Conservation (phyloP, 2,329 filamentous ascomycete species). For the Hypocrella siamensis region DNA sequence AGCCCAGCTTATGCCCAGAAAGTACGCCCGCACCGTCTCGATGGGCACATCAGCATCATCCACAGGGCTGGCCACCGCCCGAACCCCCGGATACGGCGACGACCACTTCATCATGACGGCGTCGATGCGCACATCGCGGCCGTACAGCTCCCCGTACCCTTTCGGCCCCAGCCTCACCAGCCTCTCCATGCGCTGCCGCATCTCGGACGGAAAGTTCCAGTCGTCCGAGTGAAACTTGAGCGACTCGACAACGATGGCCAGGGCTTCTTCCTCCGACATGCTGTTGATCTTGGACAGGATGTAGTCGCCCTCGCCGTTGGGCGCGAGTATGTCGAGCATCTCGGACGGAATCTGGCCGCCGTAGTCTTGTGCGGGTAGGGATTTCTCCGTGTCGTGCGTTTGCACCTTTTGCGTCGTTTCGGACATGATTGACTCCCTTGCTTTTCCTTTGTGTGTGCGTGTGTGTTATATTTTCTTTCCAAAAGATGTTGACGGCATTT, state of each 20-base stretch:
- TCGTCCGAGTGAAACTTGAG: slow-evolving; percentile 24
- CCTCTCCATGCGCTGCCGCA: slow-evolving; percentile 23
- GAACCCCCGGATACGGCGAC: slow-evolving; percentile 25
- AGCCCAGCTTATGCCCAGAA: slow-evolving; percentile 17
- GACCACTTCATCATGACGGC: slow-evolving; percentile 23
- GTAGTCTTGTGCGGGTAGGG: slow-evolving; percentile 1
- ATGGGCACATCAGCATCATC: slow-evolving; percentile 19
- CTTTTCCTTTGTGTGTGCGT: too few relatives aligned
- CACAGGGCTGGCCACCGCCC: slow-evolving; percentile 20
- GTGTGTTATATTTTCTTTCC: too few relatives aligned
- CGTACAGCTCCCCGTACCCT: slow-evolving; percentile 23
- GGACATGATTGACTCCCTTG: too few relatives aligned
- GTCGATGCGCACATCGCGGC: slow-evolving; percentile 23
- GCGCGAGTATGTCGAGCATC: slow-evolving; percentile 23
- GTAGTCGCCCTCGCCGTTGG: slow-evolving; percentile 22
- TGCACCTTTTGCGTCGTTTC: neutral
- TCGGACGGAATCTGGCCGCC: slow-evolving; percentile 22
- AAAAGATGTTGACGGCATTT: too few relatives aligned
- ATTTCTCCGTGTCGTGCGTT: slow-evolving; percentile 3
- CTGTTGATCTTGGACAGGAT: slow-evolving; percentile 24
- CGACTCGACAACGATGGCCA: slow-evolving; percentile 21
- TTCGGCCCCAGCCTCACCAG: slow-evolving; percentile 22
- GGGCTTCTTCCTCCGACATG: slow-evolving; percentile 26
- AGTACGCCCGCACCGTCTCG: slow-evolving; percentile 26
- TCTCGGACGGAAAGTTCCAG: slow-evolving; percentile 27